Evolutionary conservation across 2,329 filamentous ascomycete species (phyloP).

Genomic region (Cladosporium velox): DNA sequence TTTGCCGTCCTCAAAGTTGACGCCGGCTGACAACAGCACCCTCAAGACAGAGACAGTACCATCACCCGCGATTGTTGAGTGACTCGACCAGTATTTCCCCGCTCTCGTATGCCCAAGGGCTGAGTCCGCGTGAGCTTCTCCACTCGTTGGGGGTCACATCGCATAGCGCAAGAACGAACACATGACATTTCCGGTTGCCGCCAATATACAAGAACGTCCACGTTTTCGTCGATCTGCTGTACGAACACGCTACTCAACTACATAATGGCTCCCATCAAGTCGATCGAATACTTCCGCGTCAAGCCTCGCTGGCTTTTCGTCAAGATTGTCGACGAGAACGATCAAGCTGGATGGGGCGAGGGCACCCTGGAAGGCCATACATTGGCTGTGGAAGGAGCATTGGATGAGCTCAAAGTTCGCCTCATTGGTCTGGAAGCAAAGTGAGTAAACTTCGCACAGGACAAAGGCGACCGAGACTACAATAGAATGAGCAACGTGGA

Average conservation of each 20-base stretch:
- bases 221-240: background rate
- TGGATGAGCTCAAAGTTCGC: slow-evolving; percentile 64
- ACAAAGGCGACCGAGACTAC: background rate
- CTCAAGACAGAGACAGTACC: too few species aligned
- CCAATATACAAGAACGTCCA: slow-evolving; percentile 7
- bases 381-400: slow-evolving; percentile 69
- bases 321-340: slow-evolving; percentile 68
- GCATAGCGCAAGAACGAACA: background rate
- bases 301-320: slow-evolving; percentile 75
- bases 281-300: slow-evolving; percentile 71
- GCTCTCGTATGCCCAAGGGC: background rate
- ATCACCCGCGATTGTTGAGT: too few species aligned
- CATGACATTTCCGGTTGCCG: background rate
- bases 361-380: slow-evolving; percentile 72
- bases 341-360: slow-evolving; percentile 71
- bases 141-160: background rate
- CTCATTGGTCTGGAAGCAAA: slow-evolving; percentile 69
- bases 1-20: too few species aligned
- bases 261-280: slow-evolving; percentile 61
- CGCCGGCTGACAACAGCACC: too few species aligned
- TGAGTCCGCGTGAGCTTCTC: background rate
- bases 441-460: slow-evolving; percentile 17
- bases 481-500: slow-evolving; percentile 3
- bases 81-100: too few species aligned
- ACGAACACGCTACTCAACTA: background rate